Conservation (phyloP, 108 stramenopile species). For the Tribonema minus region DNA sequence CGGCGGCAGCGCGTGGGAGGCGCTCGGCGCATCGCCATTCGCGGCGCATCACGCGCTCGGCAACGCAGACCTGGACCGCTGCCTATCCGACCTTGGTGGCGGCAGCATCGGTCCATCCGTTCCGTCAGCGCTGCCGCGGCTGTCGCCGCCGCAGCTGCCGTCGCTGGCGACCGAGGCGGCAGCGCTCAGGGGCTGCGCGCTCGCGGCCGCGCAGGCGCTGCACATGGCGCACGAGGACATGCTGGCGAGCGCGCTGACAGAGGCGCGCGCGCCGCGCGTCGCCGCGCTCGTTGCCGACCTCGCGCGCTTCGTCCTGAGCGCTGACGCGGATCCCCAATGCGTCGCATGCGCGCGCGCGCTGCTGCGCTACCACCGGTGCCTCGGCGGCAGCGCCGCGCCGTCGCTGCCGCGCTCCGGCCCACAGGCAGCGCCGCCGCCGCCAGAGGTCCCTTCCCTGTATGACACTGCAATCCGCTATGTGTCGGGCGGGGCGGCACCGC, state of each 20-base stretch:
- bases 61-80: not conserved
- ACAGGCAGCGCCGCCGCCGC: too few relatives aligned
- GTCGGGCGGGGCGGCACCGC: too few relatives aligned
- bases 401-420: not conserved
- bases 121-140: not conserved
- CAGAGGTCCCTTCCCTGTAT: not conserved
- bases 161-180: not conserved
- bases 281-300: slow-evolving; percentile 22
- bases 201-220: slow-evolving; percentile 15
- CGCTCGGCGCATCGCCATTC: slow-evolving; percentile 7
- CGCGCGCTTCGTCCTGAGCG: slow-evolving; percentile 1
- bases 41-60: not conserved
- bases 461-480: not conserved
- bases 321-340: not conserved
- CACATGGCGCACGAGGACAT: slow-evolving; percentile 43
- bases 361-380: not conserved
- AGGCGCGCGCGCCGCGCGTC: slow-evolving; percentile 11
- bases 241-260: slow-evolving; percentile 3
- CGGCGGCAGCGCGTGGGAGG: slow-evolving; percentile 2
- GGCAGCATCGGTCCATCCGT: not conserved
- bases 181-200: slow-evolving; percentile 3
- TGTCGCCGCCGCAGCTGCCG: not conserved
- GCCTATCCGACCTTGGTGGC: not conserved
- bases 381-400: not conserved
- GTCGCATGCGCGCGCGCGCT: not conserved